These are phyloP conservation scores for Backusella australiensis DNA, from an alignment of 192 early-diverging fungal genomes.

Conservation along the genomic window DNA sequence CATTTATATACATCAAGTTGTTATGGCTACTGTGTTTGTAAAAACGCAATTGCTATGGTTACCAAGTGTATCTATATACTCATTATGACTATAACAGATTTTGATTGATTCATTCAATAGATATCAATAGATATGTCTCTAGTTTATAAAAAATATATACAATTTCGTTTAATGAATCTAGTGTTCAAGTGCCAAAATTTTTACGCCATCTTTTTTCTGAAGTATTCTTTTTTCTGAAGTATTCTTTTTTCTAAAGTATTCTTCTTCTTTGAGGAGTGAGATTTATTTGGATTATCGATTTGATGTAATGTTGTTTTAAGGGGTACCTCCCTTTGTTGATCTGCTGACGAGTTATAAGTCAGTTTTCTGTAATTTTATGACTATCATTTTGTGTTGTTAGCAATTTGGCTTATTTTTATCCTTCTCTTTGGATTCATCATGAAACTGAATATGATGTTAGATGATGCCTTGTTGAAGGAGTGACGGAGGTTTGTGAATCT, in stretches of 20 bases:
- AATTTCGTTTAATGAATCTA: background rate
- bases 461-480: background rate
- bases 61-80: background rate
- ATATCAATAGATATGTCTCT: background rate
- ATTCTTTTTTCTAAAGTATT: background rate
- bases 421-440: background rate
- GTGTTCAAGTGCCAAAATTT: background rate
- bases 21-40: background rate
- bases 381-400: background rate
- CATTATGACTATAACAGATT: too few relatives aligned
- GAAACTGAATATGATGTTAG: background rate
- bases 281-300: background rate
- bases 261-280: background rate
- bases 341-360: slow-evolving; percentile 1
- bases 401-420: background rate
- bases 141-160: too few relatives aligned
- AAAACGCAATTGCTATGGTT: background rate
- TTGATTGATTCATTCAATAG: background rate
- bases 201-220: background rate
- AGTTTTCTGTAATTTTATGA: background rate
- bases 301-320: background rate
- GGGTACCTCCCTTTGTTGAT: background rate
- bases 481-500: background rate
- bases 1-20: background rate
- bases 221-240: background rate